A percentile compares a stretch with the other conserved stretches of the same genome.
phyloP scores from a whole-genome alignment of 345 rosid genomes.

The Cochlearia excelsa region DNA sequence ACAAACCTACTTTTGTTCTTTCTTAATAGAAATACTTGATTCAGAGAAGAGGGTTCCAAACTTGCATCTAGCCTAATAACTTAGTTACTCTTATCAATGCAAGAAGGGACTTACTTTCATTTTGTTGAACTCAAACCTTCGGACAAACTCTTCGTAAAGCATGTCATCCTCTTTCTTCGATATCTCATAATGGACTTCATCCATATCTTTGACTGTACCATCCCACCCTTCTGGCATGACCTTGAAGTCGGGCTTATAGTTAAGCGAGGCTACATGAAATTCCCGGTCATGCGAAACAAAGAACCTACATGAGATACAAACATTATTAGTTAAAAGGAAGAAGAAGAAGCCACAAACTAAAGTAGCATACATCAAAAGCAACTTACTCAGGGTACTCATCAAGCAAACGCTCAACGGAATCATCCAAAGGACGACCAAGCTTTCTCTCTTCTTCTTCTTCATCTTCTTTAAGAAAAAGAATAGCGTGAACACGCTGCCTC shows the following conservation, averaged over 20 bases:
- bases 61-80: background rate
- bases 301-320: conserved; percentile 49
- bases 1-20: conserved; percentile 8
- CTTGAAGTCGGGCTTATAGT: conserved; percentile 89
- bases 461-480: conserved; percentile 86
- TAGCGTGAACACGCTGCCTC: conserved; percentile 97
- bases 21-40: background rate
- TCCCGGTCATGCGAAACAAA: conserved; percentile 85
- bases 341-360: background rate
- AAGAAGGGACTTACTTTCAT: conserved; percentile 59
- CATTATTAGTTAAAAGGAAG: background rate
- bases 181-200: conserved; percentile 95
- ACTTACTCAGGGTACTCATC: conserved; percentile 86
- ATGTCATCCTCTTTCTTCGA: conserved; percentile 97
- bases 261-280: conserved; percentile 93
- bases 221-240: conserved; percentile 99
- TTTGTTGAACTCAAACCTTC: conserved; percentile 78
- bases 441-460: conserved; percentile 93
- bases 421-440: conserved; percentile 80
- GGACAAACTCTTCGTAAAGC: conserved; percentile 81
- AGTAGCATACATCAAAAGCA: background rate
- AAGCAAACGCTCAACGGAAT: conserved; percentile 83
- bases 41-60: conserved; percentile 14
- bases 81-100: conserved; percentile 2
- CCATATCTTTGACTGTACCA: conserved; percentile 81